phyloP scores from a whole-genome alignment of 768 basidiomycete species.

The Cyclocybe aegerita region DNA sequence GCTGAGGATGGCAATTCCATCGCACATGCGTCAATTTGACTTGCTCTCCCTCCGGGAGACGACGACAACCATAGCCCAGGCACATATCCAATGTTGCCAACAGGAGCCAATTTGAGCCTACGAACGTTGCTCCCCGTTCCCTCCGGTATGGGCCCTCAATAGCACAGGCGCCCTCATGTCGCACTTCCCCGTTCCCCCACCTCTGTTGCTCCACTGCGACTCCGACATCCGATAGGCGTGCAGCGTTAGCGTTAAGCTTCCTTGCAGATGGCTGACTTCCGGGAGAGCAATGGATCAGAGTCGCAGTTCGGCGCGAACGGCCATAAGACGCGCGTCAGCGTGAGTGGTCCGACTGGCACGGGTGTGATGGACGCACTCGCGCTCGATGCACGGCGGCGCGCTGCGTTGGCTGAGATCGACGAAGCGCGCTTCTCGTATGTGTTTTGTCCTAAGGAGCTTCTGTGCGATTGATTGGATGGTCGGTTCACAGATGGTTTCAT shows the following conservation, averaged over 20 bases:
- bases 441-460: neutral
- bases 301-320: constrained; percentile 37
- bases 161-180: no score
- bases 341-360: constrained; percentile 22
- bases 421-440: constrained; percentile 80
- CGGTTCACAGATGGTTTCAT: constrained; percentile 70
- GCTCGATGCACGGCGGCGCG: constrained; percentile 75
- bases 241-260: no score
- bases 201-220: no score
- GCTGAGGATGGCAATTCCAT: neutral
- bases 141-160: no score
- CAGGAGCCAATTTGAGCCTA: no score
- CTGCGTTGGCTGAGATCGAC: constrained; percentile 84
- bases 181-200: no score
- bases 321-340: constrained; percentile 34
- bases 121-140: no score
- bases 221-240: no score
- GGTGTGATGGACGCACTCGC: constrained; percentile 31
- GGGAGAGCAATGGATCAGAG: no score
- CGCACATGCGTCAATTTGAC: constrained; percentile 10
- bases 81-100: constrained; percentile 1
- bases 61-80: no score
- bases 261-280: no score
- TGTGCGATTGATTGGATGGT: constrained; percentile 1
- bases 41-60: no score